A percentile compares a stretch with the other conserved stretches of the same genome.
phyloP scores from a whole-genome alignment of 1,139 yeast genomes.

The Saccharomyces pastorianus region DNA sequence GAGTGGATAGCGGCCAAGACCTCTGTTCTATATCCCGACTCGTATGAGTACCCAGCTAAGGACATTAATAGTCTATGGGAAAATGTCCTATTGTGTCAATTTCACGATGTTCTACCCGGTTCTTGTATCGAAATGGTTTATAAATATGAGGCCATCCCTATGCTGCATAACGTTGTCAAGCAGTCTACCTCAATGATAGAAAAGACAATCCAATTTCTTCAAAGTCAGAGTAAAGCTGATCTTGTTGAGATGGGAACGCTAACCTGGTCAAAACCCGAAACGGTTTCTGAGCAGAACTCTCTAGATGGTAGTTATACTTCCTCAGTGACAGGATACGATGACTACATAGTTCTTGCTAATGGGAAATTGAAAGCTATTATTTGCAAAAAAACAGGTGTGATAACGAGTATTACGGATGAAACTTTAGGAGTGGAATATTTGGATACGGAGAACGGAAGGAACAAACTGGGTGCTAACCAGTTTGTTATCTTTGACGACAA shows the following conservation, averaged over 20 bases:
- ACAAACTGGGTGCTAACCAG: constrained; percentile 62
- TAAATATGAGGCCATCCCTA: constrained; percentile 77
- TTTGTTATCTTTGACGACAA: constrained; percentile 77
- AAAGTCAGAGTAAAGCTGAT: constrained; percentile 8
- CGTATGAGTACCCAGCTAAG: constrained; percentile 62
- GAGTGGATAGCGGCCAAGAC: constrained; percentile 77
- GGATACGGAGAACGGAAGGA: constrained; percentile 44
- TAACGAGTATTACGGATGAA: constrained; percentile 60
- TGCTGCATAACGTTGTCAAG: constrained; percentile 24
- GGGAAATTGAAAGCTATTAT: constrained; percentile 52
- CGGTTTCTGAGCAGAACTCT: background rate
- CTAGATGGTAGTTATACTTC: background rate
- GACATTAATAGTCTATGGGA: constrained; percentile 75
- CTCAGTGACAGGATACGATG: constrained; percentile 9
- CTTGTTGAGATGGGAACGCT: constrained; percentile 35
- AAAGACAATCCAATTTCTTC: constrained; percentile 42
- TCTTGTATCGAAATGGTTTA: constrained; percentile 93
- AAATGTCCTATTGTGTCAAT: constrained; percentile 80
- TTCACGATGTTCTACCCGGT: constrained; percentile 95
- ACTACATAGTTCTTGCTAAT: constrained; percentile 41
- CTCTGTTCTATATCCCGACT: constrained; percentile 41
- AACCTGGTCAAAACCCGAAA: constrained; percentile 11
- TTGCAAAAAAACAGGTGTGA: constrained; percentile 47
- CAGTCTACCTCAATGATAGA: constrained; percentile 46
- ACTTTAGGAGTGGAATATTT: constrained; percentile 58